Conservation (phyloP, 495 filamentous ascomycete genomes). For the Bombardia bombarda region DNA sequence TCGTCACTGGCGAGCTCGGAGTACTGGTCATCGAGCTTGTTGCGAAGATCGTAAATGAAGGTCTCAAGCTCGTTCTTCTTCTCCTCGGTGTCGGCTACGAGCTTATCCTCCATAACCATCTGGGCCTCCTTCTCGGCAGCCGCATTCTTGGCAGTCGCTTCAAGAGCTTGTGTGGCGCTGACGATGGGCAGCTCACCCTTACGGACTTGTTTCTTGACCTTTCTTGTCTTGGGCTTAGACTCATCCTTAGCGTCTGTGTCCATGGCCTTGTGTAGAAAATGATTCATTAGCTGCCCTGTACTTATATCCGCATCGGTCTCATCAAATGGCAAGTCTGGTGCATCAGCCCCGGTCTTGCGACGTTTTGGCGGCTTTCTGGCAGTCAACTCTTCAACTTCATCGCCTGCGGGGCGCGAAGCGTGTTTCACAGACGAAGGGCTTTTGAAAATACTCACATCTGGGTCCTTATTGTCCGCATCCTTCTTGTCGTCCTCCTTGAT, state of each 20-base stretch:
- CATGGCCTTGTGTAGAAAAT: conserved; percentile 61
- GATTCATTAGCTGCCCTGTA: conserved; percentile 12
- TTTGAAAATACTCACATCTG: conserved; percentile 55
- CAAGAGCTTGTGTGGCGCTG: conserved; percentile 71
- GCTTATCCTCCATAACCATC: conserved; percentile 98
- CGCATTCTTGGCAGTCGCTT: conserved; percentile 54
- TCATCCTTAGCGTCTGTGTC: conserved; percentile 72
- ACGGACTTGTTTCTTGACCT: conserved; percentile 99
- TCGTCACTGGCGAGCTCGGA: conserved; percentile 82
- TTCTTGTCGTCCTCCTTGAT: conserved; percentile 51
- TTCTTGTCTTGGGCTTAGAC: conserved; percentile 84
- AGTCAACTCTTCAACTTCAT: conserved; percentile 3
- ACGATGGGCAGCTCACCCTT: conserved; percentile 93
- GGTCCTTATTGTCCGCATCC: conserved; percentile 51
- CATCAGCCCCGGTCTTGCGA: conserved; percentile 19
- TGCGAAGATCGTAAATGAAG: conserved; percentile 90
- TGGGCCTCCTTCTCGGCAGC: conserved; percentile 70
- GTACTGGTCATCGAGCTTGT: conserved; percentile 88
- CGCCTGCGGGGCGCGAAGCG: not conserved
- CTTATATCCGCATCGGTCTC: not conserved
- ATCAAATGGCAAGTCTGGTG: conserved; percentile 7
- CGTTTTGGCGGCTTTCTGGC: conserved; percentile 17
- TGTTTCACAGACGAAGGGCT: not conserved
- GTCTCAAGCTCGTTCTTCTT: conserved; percentile 99
- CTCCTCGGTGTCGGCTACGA: conserved; percentile 96